A percentile compares a stretch with the other conserved stretches of the same genome.
phyloP scores from a whole-genome alignment of 2,329 filamentous ascomycete species.

The Fonsecaea monophora region DNA sequence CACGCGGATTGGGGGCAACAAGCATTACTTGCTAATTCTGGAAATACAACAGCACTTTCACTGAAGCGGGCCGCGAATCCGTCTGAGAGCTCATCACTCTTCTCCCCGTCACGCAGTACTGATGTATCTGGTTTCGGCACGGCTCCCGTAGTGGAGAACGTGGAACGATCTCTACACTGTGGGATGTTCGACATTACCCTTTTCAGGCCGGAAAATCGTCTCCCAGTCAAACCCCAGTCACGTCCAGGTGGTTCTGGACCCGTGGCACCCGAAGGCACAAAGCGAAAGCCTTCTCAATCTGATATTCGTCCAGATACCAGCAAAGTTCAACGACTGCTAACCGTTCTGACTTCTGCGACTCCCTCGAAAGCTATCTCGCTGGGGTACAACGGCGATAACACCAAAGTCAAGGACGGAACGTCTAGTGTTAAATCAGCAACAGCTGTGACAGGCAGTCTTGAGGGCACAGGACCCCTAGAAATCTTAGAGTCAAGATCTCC shows the following conservation, averaged over 20 bases:
- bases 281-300: constrained; percentile 26
- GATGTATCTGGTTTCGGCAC: background rate
- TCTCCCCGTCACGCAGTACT: background rate
- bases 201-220: background rate
- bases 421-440: background rate
- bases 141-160: background rate
- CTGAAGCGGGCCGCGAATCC: background rate
- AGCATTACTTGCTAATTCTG: too few relatives aligned
- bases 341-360: background rate
- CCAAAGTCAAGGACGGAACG: background rate
- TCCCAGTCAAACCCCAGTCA: background rate
- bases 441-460: background rate
- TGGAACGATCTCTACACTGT: background rate
- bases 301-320: constrained; percentile 13
- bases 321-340: constrained; percentile 12
- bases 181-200: background rate
- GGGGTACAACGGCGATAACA: background rate
- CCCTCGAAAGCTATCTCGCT: background rate
- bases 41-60: background rate
- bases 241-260: background rate
- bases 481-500: constrained; percentile 5
- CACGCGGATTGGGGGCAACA: background rate
- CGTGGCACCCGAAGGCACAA: background rate
- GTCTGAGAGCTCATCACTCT: background rate
- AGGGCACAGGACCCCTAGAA: background rate